These are phyloP conservation scores for Saussurea involucrata DNA, from an alignment of 129 eudicot genomes.

Conservation along the genomic window DNA sequence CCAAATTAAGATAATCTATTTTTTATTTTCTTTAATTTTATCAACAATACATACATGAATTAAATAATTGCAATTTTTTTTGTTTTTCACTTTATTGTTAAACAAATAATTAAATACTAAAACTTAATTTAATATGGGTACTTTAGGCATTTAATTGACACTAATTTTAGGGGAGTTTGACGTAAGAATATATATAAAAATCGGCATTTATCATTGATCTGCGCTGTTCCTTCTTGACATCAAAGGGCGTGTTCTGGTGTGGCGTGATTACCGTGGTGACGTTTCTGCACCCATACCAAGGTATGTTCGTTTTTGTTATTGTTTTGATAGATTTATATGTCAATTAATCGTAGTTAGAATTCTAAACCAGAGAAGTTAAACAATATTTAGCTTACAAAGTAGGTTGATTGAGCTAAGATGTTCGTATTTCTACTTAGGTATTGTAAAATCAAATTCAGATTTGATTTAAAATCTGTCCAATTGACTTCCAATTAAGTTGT, in stretches of 20 bases:
- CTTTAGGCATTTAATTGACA: too few relatives aligned
- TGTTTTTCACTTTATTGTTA: too few relatives aligned
- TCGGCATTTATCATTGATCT: too few relatives aligned
- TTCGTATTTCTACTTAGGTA: not conserved
- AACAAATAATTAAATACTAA: too few relatives aligned
- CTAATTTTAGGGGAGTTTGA: too few relatives aligned
- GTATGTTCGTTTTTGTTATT: constrained; percentile 1
- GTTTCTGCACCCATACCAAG: constrained; percentile 72
- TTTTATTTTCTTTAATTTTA: too few relatives aligned
- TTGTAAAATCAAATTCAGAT: not conserved
- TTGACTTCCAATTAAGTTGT: not conserved
- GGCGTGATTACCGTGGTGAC: constrained; percentile 95
- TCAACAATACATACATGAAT: too few relatives aligned
- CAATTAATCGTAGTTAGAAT: not conserved
- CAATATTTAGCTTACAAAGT: not conserved
- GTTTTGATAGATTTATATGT: not conserved
- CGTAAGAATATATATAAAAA: too few relatives aligned
- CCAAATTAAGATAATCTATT: too few relatives aligned
- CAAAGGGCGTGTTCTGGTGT: constrained; percentile 81
- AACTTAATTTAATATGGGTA: too few relatives aligned
- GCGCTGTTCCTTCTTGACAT: constrained; percentile 92
- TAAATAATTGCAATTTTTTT: too few relatives aligned
- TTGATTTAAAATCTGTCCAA: not conserved
- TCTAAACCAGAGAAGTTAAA: not conserved
- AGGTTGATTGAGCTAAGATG: not conserved